A percentile compares a stretch with the other conserved stretches of the same genome.
These are phyloP conservation scores for Chlorella ohadii DNA, from an alignment of 139 green algal genomes.

Conservation along the genomic window DNA sequence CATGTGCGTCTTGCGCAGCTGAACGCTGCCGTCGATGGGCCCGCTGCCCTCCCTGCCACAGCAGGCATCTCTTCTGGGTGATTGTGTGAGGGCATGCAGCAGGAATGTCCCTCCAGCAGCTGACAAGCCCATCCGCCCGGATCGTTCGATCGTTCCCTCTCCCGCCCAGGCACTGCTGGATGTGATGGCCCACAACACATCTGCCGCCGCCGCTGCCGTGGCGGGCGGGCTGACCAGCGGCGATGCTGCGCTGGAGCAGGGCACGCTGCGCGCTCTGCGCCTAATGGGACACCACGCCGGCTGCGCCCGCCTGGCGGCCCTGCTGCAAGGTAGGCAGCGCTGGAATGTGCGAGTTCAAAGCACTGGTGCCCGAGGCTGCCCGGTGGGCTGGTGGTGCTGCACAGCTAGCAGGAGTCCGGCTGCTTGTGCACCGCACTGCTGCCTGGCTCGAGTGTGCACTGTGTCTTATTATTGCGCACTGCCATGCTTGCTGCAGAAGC, in stretches of 20 bases:
- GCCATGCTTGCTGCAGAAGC: neutral
- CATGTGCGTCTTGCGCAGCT: too few relatives aligned
- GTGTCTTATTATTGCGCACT: neutral
- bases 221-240: neutral
- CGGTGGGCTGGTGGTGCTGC: neutral
- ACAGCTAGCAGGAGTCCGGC: too few relatives aligned
- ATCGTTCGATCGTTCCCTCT: too few relatives aligned
- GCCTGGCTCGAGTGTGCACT: neutral
- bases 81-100: too few relatives aligned
- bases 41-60: too few relatives aligned
- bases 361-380: too few relatives aligned
- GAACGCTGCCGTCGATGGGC: too few relatives aligned
- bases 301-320: neutral
- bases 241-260: neutral
- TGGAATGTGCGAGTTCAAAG: neutral
- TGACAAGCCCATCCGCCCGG: too few relatives aligned
- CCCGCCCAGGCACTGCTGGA: neutral
- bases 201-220: neutral
- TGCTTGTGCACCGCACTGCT: neutral
- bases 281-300: neutral
- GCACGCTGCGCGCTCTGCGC: neutral
- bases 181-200: neutral
- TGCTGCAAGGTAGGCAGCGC: conserved; percentile 2
- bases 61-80: too few relatives aligned
- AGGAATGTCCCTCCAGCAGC: too few relatives aligned